These are phyloP conservation scores for Canariomyces notabilis DNA, from an alignment of 2,329 filamentous ascomycete species.

Conservation along the genomic window DNA sequence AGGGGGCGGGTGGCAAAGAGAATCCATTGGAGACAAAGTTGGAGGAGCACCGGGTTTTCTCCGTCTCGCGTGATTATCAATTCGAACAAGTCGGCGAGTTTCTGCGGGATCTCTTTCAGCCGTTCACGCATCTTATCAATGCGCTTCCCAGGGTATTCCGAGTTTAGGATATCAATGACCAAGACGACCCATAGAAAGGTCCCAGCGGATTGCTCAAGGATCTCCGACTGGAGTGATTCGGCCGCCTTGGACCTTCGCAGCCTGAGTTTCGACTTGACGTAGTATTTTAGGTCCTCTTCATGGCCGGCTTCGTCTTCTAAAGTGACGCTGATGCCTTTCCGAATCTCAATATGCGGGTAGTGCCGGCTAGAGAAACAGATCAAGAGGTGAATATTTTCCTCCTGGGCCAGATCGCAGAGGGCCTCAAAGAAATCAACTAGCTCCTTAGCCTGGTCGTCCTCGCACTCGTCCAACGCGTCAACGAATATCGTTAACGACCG, in stretches of 20 bases:
- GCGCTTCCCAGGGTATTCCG: slow-evolving; percentile 28
- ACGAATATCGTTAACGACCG: slow-evolving; percentile 27
- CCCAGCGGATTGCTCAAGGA: slow-evolving; percentile 35
- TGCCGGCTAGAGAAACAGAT: slow-evolving; percentile 45
- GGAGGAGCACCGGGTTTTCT: slow-evolving; percentile 35
- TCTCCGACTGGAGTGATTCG: slow-evolving; percentile 20
- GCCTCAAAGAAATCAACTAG: slow-evolving; percentile 42
- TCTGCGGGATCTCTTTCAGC: slow-evolving; percentile 33
- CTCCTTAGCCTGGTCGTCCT: slow-evolving; percentile 36
- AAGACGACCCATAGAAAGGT: slow-evolving; percentile 43
- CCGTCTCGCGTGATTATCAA: slow-evolving; percentile 46
- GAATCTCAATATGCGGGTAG: slow-evolving; percentile 39
- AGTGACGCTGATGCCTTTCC: slow-evolving; percentile 26
- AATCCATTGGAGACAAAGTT: slow-evolving; percentile 49
- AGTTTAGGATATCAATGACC: slow-evolving; percentile 36
- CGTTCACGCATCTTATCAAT: slow-evolving; percentile 24
- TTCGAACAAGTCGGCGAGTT: slow-evolving; percentile 44
- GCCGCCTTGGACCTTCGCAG: slow-evolving; percentile 16
- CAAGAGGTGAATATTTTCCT: slow-evolving; percentile 20
- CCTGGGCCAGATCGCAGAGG: slow-evolving; percentile 28
- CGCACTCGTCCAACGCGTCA: slow-evolving; percentile 47
- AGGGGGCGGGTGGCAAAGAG: slow-evolving; percentile 44
- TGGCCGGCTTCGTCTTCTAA: slow-evolving; percentile 36
- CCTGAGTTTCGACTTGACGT: slow-evolving; percentile 29
- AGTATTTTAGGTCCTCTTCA: slow-evolving; percentile 31